Evolutionary conservation across 169 alveolate genomes (phyloP).

Genomic region (Plasmodium reichenowi): DNA sequence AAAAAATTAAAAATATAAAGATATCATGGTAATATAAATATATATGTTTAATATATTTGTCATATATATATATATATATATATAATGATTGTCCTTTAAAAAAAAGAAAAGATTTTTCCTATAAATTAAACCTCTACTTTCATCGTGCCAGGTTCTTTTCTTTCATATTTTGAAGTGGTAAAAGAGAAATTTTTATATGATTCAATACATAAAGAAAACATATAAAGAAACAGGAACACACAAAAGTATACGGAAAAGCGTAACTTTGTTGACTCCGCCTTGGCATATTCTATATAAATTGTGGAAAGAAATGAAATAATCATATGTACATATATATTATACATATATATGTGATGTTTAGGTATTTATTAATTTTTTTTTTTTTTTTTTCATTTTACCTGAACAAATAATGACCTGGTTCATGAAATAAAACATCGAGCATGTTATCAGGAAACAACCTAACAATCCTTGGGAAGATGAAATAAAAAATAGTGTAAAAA

Average conservation of each 20-base stretch:
- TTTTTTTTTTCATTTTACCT: constrained; percentile 10
- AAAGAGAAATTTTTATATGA: constrained; percentile 14
- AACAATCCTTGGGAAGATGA: constrained; percentile 22
- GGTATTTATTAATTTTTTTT: neutral
- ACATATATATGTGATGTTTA: too few species aligned
- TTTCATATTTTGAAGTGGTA: neutral
- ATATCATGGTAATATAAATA: neutral
- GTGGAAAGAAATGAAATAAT: neutral
- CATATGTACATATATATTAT: neutral
- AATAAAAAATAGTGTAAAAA: neutral
- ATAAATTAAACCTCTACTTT: constrained; percentile 34
- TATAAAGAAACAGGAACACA: constrained; percentile 24
- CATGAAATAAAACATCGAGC: constrained; percentile 10
- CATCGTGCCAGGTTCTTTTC: constrained; percentile 7
- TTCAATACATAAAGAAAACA: constrained; percentile 43
- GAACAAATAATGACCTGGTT: constrained; percentile 16
- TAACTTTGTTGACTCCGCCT: neutral
- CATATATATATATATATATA: neutral
- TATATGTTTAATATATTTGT: neutral
- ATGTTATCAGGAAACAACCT: constrained; percentile 41
- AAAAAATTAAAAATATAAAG: too few species aligned
- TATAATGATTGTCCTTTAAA: constrained; percentile 1
- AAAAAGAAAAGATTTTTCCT: neutral
- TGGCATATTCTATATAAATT: neutral
- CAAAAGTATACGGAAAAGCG: constrained; percentile 21